Conservation (phyloP, 2,329 filamentous ascomycete genomes). For the Herpotrichia juniperi region DNA sequence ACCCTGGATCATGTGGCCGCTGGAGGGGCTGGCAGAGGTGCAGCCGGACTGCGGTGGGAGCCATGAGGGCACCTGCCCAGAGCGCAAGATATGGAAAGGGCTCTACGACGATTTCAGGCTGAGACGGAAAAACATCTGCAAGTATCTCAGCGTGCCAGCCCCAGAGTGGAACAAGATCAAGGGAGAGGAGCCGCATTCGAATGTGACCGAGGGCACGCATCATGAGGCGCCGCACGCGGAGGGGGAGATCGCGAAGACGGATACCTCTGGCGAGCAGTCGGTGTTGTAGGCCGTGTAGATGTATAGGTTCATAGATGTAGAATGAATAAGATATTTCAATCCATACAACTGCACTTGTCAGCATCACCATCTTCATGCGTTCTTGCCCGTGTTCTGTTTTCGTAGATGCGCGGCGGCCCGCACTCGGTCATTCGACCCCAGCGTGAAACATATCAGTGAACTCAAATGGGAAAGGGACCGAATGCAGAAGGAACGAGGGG, state of each 20-base stretch:
- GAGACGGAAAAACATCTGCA: conserved; percentile 49
- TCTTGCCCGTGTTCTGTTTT: too few relatives aligned
- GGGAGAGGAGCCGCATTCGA: conserved; percentile 16
- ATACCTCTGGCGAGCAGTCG: background rate
- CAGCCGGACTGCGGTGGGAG: conserved; percentile 52
- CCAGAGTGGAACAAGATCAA: conserved; percentile 45
- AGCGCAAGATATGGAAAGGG: conserved; percentile 52
- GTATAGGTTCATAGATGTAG: background rate
- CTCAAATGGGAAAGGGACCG: too few relatives aligned
- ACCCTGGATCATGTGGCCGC: conserved; percentile 61
- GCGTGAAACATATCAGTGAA: too few relatives aligned
- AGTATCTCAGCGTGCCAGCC: conserved; percentile 45
- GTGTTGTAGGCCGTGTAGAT: conserved; percentile 1
- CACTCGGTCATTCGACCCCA: too few relatives aligned
- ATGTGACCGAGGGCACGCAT: conserved; percentile 30
- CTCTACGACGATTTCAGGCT: conserved; percentile 53
- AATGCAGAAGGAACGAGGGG: too few relatives aligned
- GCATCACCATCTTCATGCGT: too few relatives aligned
- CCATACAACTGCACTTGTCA: too few relatives aligned
- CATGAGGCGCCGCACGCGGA: conserved; percentile 25
- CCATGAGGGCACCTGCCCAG: conserved; percentile 38
- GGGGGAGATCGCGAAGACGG: conserved; percentile 4
- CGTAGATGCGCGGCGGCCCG: too few relatives aligned
- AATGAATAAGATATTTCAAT: too few relatives aligned
- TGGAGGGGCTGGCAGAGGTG: conserved; percentile 48